A percentile compares a stretch with the other conserved stretches of the same genome.
Conservation (phyloP, 1,284 basidiomycete species). For the Malassezia globosa region DNA sequence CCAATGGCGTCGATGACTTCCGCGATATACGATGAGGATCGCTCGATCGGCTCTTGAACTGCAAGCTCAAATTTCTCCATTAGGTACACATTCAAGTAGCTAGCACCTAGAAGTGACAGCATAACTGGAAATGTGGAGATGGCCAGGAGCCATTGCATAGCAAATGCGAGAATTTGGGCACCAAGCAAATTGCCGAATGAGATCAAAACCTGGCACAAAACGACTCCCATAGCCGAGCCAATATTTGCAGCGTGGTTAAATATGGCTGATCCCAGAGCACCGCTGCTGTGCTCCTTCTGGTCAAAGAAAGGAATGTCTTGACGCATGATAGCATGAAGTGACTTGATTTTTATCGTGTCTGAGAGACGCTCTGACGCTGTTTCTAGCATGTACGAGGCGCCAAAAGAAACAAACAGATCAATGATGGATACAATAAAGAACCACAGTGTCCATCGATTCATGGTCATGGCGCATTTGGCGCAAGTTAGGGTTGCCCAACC, state of each 20-base stretch:
- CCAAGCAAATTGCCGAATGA: constrained; percentile 44
- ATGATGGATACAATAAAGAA: constrained; percentile 33
- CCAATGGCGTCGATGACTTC: constrained; percentile 49
- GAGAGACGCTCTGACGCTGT: constrained; percentile 32
- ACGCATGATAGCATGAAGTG: constrained; percentile 28
- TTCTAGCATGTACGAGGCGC: constrained; percentile 36
- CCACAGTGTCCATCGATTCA: constrained; percentile 29
- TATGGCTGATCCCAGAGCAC: constrained; percentile 48
- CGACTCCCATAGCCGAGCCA: constrained; percentile 47
- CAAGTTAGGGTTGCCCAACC: constrained; percentile 23
- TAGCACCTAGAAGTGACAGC: constrained; percentile 30
- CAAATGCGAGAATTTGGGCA: constrained; percentile 46
- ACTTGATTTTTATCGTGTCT: constrained; percentile 27
- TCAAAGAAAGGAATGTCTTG: constrained; percentile 46
- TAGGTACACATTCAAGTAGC: constrained; percentile 43
- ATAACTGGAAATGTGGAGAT: constrained; percentile 46
- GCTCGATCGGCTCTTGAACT: constrained; percentile 34
- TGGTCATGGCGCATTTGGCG: constrained; percentile 17
- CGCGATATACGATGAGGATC: constrained; percentile 44
- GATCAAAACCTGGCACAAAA: constrained; percentile 47
- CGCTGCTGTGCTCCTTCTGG: constrained; percentile 42
- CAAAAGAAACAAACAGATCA: constrained; percentile 24
- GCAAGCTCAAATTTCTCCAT: constrained; percentile 42
- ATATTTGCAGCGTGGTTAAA: constrained; percentile 46
- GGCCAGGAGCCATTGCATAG: constrained; percentile 47